These are phyloP conservation scores for Paramyrothecium sp. DNA, from an alignment of 2,329 filamentous ascomycete genomes.

Conservation along the genomic window DNA sequence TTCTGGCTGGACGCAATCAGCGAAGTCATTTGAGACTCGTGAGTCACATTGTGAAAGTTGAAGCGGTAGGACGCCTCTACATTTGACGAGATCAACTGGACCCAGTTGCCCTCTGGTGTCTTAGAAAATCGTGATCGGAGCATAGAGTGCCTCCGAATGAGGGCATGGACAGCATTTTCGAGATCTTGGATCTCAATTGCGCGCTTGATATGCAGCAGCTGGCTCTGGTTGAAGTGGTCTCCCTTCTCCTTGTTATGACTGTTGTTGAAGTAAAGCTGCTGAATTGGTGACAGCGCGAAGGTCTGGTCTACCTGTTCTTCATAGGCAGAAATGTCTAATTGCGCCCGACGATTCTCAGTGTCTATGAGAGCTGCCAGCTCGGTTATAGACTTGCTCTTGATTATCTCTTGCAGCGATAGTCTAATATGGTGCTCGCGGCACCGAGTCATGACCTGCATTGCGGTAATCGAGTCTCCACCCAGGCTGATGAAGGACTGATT, in stretches of 20 bases:
- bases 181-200: slow-evolving; percentile 11
- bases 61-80: slow-evolving; percentile 15
- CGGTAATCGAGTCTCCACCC: slow-evolving; percentile 43
- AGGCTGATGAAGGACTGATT: slow-evolving; percentile 35
- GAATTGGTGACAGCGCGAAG: slow-evolving; percentile 42
- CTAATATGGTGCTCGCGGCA: slow-evolving; percentile 25
- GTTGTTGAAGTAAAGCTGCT: slow-evolving; percentile 39
- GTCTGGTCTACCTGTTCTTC: slow-evolving; percentile 18
- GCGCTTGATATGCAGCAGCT: slow-evolving; percentile 29
- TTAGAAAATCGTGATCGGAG: slow-evolving; percentile 30
- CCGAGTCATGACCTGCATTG: slow-evolving; percentile 41
- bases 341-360: not conserved
- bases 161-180: slow-evolving; percentile 14
- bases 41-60: slow-evolving; percentile 10
- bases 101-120: slow-evolving; percentile 9
- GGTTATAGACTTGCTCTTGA: slow-evolving; percentile 24
- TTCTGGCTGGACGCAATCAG: slow-evolving; percentile 5
- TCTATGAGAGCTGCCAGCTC: slow-evolving; percentile 16
- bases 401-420: slow-evolving; percentile 30
- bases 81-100: slow-evolving; percentile 19
- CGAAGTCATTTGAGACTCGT: not conserved
- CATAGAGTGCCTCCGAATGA: slow-evolving; percentile 32
- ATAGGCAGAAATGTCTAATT: not conserved
- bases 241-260: slow-evolving; percentile 19
- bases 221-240: slow-evolving; percentile 44